Percentiles rank a stretch among this genome's conserved stretches.
Conservation (phyloP, 192 early-diverging fungal genomes). For the Umbelopsis ramanniana region DNA sequence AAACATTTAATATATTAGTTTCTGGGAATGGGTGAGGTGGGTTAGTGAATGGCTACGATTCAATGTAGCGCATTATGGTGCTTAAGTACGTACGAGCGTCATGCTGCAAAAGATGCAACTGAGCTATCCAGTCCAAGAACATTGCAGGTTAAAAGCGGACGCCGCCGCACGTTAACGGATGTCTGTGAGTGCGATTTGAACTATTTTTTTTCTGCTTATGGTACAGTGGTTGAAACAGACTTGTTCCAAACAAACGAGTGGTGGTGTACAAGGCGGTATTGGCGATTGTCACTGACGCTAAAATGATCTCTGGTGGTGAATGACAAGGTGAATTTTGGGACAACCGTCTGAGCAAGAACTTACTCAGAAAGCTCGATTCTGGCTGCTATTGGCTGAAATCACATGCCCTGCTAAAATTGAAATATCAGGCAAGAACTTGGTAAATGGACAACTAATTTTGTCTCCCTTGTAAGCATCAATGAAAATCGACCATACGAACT, state of each 20-base stretch:
- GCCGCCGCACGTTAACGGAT: background rate
- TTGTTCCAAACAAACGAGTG: background rate
- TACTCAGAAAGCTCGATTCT: background rate
- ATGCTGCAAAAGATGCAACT: conserved; percentile 71
- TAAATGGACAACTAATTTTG: background rate
- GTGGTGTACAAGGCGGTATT: background rate
- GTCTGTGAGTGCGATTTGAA: background rate
- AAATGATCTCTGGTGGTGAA: no score
- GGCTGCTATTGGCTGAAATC: background rate
- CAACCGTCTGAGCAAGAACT: background rate
- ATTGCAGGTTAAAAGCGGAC: conserved; percentile 39
- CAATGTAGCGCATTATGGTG: background rate
- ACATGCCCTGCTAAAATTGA: background rate
- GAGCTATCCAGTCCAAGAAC: conserved; percentile 78
- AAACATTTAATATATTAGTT: conserved; percentile 66
- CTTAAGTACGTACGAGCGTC: conserved; percentile 59
- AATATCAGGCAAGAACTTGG: background rate
- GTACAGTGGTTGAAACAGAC: background rate
- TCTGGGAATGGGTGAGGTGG: conserved; percentile 47
- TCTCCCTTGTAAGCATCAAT: no score
- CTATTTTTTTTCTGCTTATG: background rate
- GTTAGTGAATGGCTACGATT: background rate
- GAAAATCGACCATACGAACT: no score
- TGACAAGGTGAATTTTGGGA: background rate
- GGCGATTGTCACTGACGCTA: no score